A percentile compares a stretch with the other conserved stretches of the same genome.
Evolutionary conservation across 495 filamentous ascomycete genomes (phyloP).

Genomic region (Amniculicola lignicola): DNA sequence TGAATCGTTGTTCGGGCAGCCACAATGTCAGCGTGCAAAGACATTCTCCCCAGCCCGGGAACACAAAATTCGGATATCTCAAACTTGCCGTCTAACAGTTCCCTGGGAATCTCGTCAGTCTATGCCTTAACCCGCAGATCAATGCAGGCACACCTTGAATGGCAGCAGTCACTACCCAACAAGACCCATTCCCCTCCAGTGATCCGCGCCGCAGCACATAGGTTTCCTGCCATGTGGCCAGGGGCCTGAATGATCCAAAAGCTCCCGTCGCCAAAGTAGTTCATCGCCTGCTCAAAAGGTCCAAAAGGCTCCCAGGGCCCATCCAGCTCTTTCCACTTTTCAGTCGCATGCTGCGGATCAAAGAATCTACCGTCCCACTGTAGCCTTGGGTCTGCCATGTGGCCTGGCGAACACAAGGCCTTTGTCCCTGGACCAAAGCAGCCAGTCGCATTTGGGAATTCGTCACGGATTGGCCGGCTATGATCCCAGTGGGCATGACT

Average conservation of each 20-base stretch:
- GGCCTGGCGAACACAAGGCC: slow-evolving; percentile 22
- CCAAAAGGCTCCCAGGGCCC: slow-evolving; percentile 32
- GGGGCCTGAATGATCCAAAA: slow-evolving; percentile 41
- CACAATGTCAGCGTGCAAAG: slow-evolving; percentile 21
- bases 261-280: slow-evolving; percentile 40
- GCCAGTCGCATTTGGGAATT: slow-evolving; percentile 30
- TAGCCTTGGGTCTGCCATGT: slow-evolving; percentile 19
- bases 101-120: slow-evolving; percentile 10
- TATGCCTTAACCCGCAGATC: background rate
- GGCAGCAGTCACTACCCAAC: slow-evolving; percentile 30
- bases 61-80: slow-evolving; percentile 27
- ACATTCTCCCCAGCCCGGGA: slow-evolving; percentile 19
- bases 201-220: slow-evolving; percentile 29
- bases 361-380: slow-evolving; percentile 33
- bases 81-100: slow-evolving; percentile 27
- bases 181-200: slow-evolving; percentile 21
- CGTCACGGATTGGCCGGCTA: slow-evolving; percentile 27
- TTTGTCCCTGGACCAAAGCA: slow-evolving; percentile 29
- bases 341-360: slow-evolving; percentile 25
- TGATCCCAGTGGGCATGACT: slow-evolving; percentile 35
- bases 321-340: slow-evolving; percentile 23
- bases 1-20: slow-evolving; percentile 23
- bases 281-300: slow-evolving; percentile 37
- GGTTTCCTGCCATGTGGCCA: slow-evolving; percentile 38
- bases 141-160: slow-evolving; percentile 21